phyloP scores from a whole-genome alignment of 768 basidiomycete genomes.

The Leccinum sublutescens region DNA sequence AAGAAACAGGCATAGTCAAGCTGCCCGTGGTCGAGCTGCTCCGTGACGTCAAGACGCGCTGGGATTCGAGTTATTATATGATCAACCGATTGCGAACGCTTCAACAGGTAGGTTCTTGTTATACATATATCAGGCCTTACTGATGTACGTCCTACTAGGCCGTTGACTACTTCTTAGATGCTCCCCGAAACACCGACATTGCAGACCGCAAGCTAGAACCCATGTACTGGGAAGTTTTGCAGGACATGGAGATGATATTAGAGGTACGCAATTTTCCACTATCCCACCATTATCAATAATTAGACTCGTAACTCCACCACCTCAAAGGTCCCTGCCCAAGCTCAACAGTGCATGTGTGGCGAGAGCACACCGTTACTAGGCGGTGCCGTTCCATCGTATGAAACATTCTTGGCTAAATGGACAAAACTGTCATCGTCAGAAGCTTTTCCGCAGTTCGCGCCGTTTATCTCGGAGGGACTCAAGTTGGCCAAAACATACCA shows the following conservation, averaged over 20 bases:
- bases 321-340: neutral
- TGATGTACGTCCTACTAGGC: neutral
- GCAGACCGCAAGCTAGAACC: neutral
- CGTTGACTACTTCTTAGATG: neutral
- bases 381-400: neutral
- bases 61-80: slow-evolving; percentile 39
- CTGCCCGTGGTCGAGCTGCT: neutral
- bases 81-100: slow-evolving; percentile 13
- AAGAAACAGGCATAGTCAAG: too few relatives aligned
- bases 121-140: too few relatives aligned
- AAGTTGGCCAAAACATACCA: neutral
- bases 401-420: slow-evolving; percentile 1
- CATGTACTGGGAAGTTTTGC: slow-evolving; percentile 4
- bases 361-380: neutral
- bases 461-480: neutral
- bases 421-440: neutral
- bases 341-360: slow-evolving; percentile 6
- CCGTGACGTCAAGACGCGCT: neutral
- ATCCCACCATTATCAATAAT: too few relatives aligned
- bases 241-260: slow-evolving; percentile 11
- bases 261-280: neutral
- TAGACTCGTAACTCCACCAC: too few relatives aligned
- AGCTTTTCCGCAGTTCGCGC: neutral
- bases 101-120: neutral
- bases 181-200: neutral